phyloP scores from a whole-genome alignment of 768 basidiomycete species.

The Cystoderma amianthinum region DNA sequence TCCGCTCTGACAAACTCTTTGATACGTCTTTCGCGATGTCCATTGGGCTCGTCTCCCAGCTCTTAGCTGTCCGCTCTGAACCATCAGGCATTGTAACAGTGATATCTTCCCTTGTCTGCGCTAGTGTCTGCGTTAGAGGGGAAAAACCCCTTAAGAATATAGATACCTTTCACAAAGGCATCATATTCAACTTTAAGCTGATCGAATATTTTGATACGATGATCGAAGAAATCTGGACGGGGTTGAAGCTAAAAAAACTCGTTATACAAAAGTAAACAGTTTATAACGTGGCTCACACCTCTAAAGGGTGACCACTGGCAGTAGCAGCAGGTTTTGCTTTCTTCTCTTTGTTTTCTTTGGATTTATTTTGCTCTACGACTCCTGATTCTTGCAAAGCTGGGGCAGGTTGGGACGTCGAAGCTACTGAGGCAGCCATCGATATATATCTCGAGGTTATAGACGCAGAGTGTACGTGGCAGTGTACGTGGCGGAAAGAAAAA shows the following conservation, averaged over 20 bases:
- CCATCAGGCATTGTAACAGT: slow-evolving; percentile 83
- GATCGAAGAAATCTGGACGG: slow-evolving; percentile 79
- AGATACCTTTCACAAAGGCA: slow-evolving; percentile 65
- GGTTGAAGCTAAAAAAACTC: slow-evolving; percentile 58
- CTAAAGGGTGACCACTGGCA: slow-evolving; percentile 48
- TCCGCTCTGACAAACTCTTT: slow-evolving; percentile 78
- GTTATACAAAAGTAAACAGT: not conserved
- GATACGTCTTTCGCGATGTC: slow-evolving; percentile 84
- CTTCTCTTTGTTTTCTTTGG: slow-evolving; percentile 34
- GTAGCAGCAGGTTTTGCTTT: slow-evolving; percentile 30
- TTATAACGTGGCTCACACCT: slow-evolving; percentile 32
- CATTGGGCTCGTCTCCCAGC: slow-evolving; percentile 95
- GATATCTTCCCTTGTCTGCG: slow-evolving; percentile 80
- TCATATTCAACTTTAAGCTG: slow-evolving; percentile 80
- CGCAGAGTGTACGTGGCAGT: slow-evolving; percentile 5
- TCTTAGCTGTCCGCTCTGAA: slow-evolving; percentile 71
- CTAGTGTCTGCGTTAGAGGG: slow-evolving; percentile 21
- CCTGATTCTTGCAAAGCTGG: slow-evolving; percentile 39
- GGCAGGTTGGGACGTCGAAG: slow-evolving; percentile 48
- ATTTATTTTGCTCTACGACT: slow-evolving; percentile 15
- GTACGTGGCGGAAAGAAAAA: slow-evolving; percentile 22
- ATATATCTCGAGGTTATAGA: slow-evolving; percentile 14
- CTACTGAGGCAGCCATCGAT: slow-evolving; percentile 48
- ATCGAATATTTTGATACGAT: slow-evolving; percentile 87
- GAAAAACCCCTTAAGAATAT: not conserved